phyloP scores from a whole-genome alignment of 2,329 filamentous ascomycete genomes.

The Lojkania enalia region DNA sequence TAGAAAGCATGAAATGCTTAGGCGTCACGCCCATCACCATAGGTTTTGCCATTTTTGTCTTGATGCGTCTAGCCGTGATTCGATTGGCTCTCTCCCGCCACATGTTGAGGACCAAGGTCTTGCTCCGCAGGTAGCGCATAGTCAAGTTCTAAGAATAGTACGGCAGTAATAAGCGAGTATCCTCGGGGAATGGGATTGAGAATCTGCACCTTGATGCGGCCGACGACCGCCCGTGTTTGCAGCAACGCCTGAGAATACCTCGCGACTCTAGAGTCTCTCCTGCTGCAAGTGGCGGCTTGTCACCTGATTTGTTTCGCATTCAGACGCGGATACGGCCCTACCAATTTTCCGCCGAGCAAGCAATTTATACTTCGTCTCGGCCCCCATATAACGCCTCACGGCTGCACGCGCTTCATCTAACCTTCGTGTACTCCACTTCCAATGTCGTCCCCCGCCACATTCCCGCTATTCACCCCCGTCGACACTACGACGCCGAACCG shows the following conservation, averaged over 20 bases:
- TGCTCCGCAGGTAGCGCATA: background rate
- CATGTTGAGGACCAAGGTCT: background rate
- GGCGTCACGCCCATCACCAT: slow-evolving; percentile 29
- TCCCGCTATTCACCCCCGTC: slow-evolving; percentile 46
- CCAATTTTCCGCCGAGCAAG: slow-evolving; percentile 32
- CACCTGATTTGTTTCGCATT: slow-evolving; percentile 29
- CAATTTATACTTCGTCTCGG: slow-evolving; percentile 35
- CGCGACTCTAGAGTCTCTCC: slow-evolving; percentile 12
- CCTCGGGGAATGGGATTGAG: slow-evolving; percentile 2
- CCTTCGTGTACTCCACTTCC: slow-evolving; percentile 25
- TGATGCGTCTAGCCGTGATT: slow-evolving; percentile 11
- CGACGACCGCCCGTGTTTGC: slow-evolving; percentile 16
- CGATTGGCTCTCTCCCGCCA: slow-evolving; percentile 17
- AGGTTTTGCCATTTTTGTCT: slow-evolving; percentile 16
- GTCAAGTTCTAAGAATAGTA: slow-evolving; percentile 13
- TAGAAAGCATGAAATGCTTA: slow-evolving; percentile 12
- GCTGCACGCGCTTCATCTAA: slow-evolving; percentile 29
- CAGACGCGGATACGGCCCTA: slow-evolving; percentile 29
- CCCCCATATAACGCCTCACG: slow-evolving; percentile 39
- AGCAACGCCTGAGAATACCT: slow-evolving; percentile 13
- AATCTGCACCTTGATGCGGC: slow-evolving; percentile 1
- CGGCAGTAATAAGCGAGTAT: slow-evolving; percentile 10
- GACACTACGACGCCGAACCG: slow-evolving; percentile 42
- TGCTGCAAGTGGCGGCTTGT: slow-evolving; percentile 14
- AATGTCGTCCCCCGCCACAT: slow-evolving; percentile 41